These are phyloP conservation scores for Ammopiptanthus mongolicus DNA, from an alignment of 306 rosid species.

Conservation along the genomic window DNA sequence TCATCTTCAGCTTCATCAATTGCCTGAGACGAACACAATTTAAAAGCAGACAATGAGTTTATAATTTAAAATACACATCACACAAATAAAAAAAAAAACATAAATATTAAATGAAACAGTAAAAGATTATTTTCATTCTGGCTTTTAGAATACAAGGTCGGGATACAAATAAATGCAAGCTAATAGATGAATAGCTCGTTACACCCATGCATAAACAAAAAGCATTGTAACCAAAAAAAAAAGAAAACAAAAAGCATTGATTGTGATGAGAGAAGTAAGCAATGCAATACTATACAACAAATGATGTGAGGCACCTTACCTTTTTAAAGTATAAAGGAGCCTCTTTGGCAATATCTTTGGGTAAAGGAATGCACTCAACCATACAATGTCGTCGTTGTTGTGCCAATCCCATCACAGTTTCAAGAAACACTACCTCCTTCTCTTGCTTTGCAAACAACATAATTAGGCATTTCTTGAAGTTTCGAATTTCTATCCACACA, in stretches of 20 bases:
- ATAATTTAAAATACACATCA: neutral
- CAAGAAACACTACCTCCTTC: slow-evolving; percentile 84
- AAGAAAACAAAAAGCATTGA: neutral
- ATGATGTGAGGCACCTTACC: slow-evolving; percentile 37
- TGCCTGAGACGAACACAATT: slow-evolving; percentile 46
- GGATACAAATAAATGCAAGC: neutral
- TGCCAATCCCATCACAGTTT: slow-evolving; percentile 82
- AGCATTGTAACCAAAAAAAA: too few relatives aligned
- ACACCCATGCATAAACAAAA: slow-evolving; percentile 4
- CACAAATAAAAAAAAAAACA: neutral
- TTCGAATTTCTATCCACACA: slow-evolving; percentile 82
- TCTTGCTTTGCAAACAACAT: slow-evolving; percentile 92
- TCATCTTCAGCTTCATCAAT: slow-evolving; percentile 92
- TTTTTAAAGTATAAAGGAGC: slow-evolving; percentile 87
- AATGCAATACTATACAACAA: neutral
- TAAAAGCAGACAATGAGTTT: neutral
- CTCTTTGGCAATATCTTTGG: slow-evolving; percentile 65
- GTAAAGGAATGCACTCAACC: slow-evolving; percentile 85
- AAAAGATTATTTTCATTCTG: neutral
- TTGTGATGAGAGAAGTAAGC: neutral
- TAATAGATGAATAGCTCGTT: neutral
- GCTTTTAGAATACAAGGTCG: neutral
- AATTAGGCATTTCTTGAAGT: slow-evolving; percentile 91
- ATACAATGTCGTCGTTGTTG: slow-evolving; percentile 75
- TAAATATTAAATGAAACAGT: neutral